Base-by-base conservation (phyloP, 164 flowering plant species). In the Magnolia changhungtana region DNA sequence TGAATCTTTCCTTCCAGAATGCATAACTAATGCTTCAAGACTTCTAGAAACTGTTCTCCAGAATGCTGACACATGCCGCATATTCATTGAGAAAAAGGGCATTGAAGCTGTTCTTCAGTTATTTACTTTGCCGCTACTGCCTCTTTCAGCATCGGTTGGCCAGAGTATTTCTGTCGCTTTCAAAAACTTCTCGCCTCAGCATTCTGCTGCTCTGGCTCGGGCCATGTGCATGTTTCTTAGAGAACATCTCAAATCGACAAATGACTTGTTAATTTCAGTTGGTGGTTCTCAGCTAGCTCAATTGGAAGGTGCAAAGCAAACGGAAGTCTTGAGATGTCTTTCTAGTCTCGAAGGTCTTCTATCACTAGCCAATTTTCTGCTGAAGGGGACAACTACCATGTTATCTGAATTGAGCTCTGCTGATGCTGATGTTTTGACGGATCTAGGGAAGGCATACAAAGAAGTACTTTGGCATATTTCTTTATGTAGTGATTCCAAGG, bases 31-130 rank as follows among this genome's bases (percentile, higher is more conserved):
- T 88, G 88, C 79, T 84, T 89, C 91, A 61, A 96, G 91, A 49
- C 96, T 93, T 80, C 94, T 95, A 78, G 97, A 91, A 83, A 90
- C 92, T 52, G 81, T 95, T 78, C 95, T 93, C 79, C 97, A 93
- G 79, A 95, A 95, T 87, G 87, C 93, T 80, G 98, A 95, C 58
- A 88, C 91, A 16, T 91, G 98, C 75, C 92, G 98, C 6, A 82
- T 93, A 37, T 95, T 95, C 83, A 86, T 92, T 80, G 98, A 95
- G 83, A 93, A 91, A 85, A 92, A 89, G 75, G 98, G 98, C 66
- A 82, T 93, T 82, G 98, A 95, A 77, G 90, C 93, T 77, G 89
- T 93, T 75, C 79, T 95, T 78, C 90, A 91, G 86, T 75, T 95
- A 51, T 88, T 93, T 76, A 88, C 85, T 16, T 82, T 93, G 87